phyloP scores from a whole-genome alignment of 2,329 filamentous ascomycete genomes.

The Fusarium sp. region DNA sequence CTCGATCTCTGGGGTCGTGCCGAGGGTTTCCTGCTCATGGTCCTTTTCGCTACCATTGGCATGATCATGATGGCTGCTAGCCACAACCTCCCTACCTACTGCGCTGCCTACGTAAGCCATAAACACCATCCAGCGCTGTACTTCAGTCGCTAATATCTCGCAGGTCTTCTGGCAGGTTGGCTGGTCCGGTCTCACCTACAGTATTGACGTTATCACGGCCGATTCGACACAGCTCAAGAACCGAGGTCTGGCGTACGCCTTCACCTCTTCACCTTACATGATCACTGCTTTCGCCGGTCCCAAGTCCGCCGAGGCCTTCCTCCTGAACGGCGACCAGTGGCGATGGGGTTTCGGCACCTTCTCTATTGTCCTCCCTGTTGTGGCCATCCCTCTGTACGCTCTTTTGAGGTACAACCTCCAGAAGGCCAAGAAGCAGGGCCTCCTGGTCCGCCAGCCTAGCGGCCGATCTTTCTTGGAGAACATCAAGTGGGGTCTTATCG shows the following conservation, averaged over 20 bases:
- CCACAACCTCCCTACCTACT: constrained; percentile 57
- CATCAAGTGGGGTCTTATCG: constrained; percentile 48
- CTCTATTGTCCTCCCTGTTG: constrained; percentile 72
- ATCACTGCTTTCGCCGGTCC: constrained; percentile 60
- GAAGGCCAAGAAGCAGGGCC: constrained; percentile 66
- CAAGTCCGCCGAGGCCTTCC: constrained; percentile 46
- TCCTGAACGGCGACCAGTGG: constrained; percentile 41
- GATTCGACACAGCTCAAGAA: constrained; percentile 67
- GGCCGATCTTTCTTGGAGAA: constrained; percentile 61
- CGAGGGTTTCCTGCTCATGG: constrained; percentile 69
- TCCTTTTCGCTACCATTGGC: constrained; percentile 62
- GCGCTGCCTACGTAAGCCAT: constrained; percentile 62
- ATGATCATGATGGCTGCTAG: constrained; percentile 74
- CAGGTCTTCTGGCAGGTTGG: constrained; percentile 74
- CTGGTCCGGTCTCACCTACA: constrained; percentile 71
- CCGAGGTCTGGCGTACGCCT: constrained; percentile 56
- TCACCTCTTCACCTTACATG: constrained; percentile 60
- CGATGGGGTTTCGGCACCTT: constrained; percentile 69
- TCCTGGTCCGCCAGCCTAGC: constrained; percentile 55
- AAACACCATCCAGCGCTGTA: accelerated
- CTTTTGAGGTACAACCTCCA: constrained; percentile 68
- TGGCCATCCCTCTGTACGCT: constrained; percentile 69
- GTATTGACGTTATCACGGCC: constrained; percentile 73
- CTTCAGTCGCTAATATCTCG: neutral
- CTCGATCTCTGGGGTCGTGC: constrained; percentile 74